phyloP scores from a whole-genome alignment of 2,329 filamentous ascomycete species.

The Diaporthe nobilis region DNA sequence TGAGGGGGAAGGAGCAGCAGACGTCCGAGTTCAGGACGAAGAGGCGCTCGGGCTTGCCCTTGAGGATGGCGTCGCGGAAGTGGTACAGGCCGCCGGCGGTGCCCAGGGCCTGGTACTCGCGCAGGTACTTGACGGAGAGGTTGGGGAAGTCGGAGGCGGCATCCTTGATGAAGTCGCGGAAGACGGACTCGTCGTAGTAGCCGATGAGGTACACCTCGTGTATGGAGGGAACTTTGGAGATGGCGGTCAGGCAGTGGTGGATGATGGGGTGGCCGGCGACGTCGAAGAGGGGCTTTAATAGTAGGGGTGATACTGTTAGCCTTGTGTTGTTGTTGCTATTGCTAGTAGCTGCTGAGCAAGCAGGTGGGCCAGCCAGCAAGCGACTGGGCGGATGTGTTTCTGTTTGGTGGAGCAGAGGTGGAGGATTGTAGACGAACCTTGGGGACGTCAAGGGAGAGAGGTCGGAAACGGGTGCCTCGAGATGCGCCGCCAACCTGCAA shows the following conservation, averaged over 20 bases:
- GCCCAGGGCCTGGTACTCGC: constrained; percentile 96
- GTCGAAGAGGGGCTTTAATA: constrained; percentile 88
- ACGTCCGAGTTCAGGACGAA: constrained; percentile 99
- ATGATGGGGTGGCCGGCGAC: constrained; percentile 98
- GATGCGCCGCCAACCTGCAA: constrained; percentile 92
- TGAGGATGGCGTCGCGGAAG: constrained; percentile 98
- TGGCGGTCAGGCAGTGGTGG: constrained; percentile 94
- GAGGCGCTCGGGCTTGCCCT: constrained; percentile 93
- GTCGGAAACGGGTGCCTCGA: constrained; percentile 94
- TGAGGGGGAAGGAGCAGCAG: constrained; percentile 97
- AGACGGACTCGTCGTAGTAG: constrained; percentile 98
- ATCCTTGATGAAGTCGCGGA: constrained; percentile 98
- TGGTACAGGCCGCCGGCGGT: constrained; percentile 98
- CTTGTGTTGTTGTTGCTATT: background rate
- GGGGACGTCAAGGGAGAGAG: constrained; percentile 93
- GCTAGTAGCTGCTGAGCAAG: background rate
- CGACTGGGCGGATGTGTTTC: background rate
- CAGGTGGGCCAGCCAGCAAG: background rate
- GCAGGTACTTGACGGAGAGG: constrained; percentile 92
- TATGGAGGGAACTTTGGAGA: constrained; percentile 90
- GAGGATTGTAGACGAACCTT: constrained; percentile 73
- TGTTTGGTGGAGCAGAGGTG: no score
- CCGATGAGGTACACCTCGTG: constrained; percentile 98
- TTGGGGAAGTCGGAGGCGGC: constrained; percentile 86
- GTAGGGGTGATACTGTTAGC: background rate